These are phyloP conservation scores for Paraglomus occultum DNA, from an alignment of 192 early-diverging fungal species.

Conservation along the genomic window DNA sequence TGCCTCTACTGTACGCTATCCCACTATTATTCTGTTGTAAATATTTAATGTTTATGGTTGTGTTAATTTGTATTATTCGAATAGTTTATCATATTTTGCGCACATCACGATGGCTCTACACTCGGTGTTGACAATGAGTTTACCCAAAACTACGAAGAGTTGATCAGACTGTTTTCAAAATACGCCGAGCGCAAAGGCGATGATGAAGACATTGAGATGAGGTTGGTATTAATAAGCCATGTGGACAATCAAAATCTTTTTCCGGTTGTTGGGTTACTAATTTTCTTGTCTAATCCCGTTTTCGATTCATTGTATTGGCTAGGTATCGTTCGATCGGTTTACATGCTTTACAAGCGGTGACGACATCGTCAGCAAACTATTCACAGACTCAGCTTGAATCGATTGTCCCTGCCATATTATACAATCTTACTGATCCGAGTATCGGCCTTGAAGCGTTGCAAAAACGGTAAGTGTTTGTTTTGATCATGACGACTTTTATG, in stretches of 20 bases:
- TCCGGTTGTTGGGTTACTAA: not conserved
- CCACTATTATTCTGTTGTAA: not conserved
- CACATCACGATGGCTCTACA: constrained; percentile 64
- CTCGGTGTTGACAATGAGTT: constrained; percentile 68
- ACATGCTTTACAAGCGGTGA: constrained; percentile 59
- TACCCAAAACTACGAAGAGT: constrained; percentile 51
- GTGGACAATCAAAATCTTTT: not conserved
- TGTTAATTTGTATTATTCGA: not conserved
- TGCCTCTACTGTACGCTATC: constrained; percentile 52
- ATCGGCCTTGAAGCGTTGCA: constrained; percentile 24
- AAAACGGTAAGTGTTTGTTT: constrained; percentile 13
- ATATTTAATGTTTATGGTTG: constrained; percentile 1
- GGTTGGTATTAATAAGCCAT: constrained; percentile 24
- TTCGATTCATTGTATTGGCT: not conserved
- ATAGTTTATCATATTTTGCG: constrained; percentile 71
- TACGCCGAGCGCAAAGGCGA: constrained; percentile 38
- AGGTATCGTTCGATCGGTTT: constrained; percentile 57
- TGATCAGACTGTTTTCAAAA: constrained; percentile 53
- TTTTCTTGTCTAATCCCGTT: not conserved
- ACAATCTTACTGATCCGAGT: constrained; percentile 37
- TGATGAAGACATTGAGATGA: constrained; percentile 23
- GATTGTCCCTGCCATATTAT: constrained; percentile 55
- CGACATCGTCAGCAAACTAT: constrained; percentile 57
- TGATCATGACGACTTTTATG: not conserved
- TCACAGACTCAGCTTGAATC: constrained; percentile 59